A percentile compares a stretch with the other conserved stretches of the same genome.
These are phyloP conservation scores for Oryza glaberrima DNA, from an alignment of 176 grass and related monocot species.

Conservation along the genomic window DNA sequence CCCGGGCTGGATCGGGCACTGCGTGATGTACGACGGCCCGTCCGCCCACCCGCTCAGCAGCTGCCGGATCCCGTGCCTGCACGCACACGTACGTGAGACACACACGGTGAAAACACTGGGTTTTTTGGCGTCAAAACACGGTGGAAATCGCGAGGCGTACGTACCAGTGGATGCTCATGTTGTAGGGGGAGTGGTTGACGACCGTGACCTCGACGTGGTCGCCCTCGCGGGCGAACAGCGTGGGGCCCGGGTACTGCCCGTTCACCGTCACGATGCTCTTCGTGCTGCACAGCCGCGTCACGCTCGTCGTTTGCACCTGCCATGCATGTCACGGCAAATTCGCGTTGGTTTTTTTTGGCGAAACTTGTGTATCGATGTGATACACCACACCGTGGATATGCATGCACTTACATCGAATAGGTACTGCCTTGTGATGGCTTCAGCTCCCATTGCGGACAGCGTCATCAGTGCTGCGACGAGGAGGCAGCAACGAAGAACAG, in stretches of 20 bases:
- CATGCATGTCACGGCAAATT: not conserved
- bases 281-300: slow-evolving; percentile 64
- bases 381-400: not conserved
- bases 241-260: slow-evolving; percentile 70
- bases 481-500: slow-evolving; percentile 4
- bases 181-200: slow-evolving; percentile 68
- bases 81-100: too few relatives aligned
- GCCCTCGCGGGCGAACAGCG: slow-evolving; percentile 67
- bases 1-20: slow-evolving; percentile 65
- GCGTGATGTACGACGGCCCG: slow-evolving; percentile 64
- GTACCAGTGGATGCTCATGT: slow-evolving; percentile 82
- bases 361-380: not conserved
- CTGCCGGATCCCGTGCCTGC: slow-evolving; percentile 60
- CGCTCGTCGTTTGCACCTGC: slow-evolving; percentile 66
- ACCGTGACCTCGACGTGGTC: slow-evolving; percentile 72
- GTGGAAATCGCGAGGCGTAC: not conserved
- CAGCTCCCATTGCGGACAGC: slow-evolving; percentile 11
- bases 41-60: slow-evolving; percentile 63
- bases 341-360: not conserved
- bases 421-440: slow-evolving; percentile 61
- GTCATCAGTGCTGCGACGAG: not conserved
- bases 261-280: slow-evolving; percentile 93
- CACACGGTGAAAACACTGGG: not conserved
- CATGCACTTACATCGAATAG: slow-evolving; percentile 58
- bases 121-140: not conserved